Base-by-base conservation (phyloP, 2,329 filamentous ascomycete genomes). In the Hypoxylon sp. region DNA sequence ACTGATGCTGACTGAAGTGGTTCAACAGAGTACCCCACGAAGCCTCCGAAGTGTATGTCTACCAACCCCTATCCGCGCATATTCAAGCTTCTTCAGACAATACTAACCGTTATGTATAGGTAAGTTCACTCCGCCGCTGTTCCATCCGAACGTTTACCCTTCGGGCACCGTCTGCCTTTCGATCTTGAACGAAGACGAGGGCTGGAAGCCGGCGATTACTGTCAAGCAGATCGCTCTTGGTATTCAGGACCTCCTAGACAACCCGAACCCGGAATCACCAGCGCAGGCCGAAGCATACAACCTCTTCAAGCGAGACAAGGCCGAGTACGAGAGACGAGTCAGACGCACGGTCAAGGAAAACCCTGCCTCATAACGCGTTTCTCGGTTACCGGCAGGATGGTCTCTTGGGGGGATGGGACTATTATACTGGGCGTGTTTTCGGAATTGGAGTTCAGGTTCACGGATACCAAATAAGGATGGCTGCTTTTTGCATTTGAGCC, bases 211-310 rank as follows among this genome's bases (percentile, higher is more conserved):
- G 0, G 95, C 96, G 5, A 99, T 99, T 76, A 99, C 96, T 0
- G 93, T 99, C 79, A 98, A 98, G 82, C 94, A 98, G 82, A 98
- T 99, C 70, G 87, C 98, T 5, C 87, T 98, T 1, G 96, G 96
- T 52, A 97, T 99, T 63, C 96, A 99, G 80, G 95, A 97, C 75
- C 88, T 99, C 1, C 89, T 99, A 43, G 91, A 99, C 79, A 95
- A 98, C 75, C 96, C 97, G 14, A 99, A 99, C 78, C 96, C 95
- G 2, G 96, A 99, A 55, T 97, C 94, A 1, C 96, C 96, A 0
- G 96, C 96, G 0, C 96, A 99, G 80, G 95, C 96, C 2, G 96
- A 99, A 74, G 97, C 96, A 0, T 99, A 98, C 83, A 97, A 97
- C 75, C 85, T 99, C 10, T 98, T 93, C 80, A 98, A 97, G 85